Evolutionary conservation across 163 green algal genomes (phyloP).

Genomic region (Volvox carteri): DNA sequence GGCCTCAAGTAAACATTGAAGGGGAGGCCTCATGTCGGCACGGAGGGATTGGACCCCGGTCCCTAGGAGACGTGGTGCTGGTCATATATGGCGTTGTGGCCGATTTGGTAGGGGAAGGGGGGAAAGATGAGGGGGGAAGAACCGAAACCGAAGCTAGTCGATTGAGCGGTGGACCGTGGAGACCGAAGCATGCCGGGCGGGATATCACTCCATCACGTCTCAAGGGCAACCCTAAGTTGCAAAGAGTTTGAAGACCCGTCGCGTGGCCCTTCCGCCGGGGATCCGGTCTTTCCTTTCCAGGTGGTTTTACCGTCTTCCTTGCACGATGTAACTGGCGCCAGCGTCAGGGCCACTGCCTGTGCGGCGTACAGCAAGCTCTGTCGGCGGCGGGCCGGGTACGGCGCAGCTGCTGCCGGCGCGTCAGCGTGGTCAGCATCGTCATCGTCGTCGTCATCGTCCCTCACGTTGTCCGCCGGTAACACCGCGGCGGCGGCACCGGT

Average conservation of each 20-base stretch:
- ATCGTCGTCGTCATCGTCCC: neutral
- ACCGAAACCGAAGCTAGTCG: too few species aligned
- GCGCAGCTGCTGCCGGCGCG: slow-evolving; percentile 9
- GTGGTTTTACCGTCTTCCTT: slow-evolving; percentile 40
- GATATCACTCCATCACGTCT: too few species aligned
- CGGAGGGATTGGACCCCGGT: too few species aligned
- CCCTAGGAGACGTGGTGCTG: too few species aligned
- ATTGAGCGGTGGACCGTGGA: too few species aligned
- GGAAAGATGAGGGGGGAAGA: too few species aligned
- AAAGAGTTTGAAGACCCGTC: neutral
- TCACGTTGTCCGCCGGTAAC: neutral
- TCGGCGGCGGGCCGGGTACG: slow-evolving; percentile 2
- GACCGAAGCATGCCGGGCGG: too few species aligned
- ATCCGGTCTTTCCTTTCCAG: neutral
- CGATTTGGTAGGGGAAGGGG: too few species aligned
- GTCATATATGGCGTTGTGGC: too few species aligned
- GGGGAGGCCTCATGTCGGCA: too few species aligned
- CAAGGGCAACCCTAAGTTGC: too few species aligned
- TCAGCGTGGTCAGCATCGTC: neutral
- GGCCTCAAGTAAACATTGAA: too few species aligned
- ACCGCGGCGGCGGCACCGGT: neutral
- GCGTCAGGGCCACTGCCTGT: slow-evolving; percentile 37
- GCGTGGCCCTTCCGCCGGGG: neutral
- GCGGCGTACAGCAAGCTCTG: slow-evolving; percentile 43
- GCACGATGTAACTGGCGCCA: slow-evolving; percentile 31